phyloP scores from a whole-genome alignment of 1,284 basidiomycete species.

The Trametes hirsuta region DNA sequence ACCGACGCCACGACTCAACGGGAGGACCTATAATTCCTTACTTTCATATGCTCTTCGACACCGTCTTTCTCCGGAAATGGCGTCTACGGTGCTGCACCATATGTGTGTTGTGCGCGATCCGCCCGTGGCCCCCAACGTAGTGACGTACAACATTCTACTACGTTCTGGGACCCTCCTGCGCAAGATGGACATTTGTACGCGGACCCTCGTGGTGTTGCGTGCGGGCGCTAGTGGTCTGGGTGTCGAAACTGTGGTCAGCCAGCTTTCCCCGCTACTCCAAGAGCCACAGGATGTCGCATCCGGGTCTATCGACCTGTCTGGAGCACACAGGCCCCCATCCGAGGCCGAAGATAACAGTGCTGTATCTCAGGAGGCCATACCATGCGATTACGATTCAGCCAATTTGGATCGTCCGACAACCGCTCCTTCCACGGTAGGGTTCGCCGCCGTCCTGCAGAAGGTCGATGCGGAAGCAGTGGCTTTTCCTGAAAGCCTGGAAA shows the following conservation, averaged over 20 bases:
- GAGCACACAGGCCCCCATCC: too few relatives aligned
- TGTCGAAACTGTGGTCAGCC: neutral
- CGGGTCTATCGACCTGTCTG: too few relatives aligned
- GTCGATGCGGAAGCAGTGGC: constrained; percentile 14
- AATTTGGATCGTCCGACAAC: too few relatives aligned
- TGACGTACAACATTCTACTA: constrained; percentile 62
- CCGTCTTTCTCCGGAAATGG: constrained; percentile 52
- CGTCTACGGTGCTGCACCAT: constrained; percentile 52
- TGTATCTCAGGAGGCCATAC: too few relatives aligned
- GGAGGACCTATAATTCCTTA: constrained; percentile 60
- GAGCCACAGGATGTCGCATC: neutral
- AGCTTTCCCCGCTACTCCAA: neutral
- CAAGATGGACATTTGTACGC: constrained; percentile 45
- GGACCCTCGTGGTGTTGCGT: constrained; percentile 30
- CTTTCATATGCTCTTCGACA: constrained; percentile 68
- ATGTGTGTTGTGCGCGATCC: constrained; percentile 50
- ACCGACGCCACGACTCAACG: constrained; percentile 40
- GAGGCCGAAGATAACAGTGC: too few relatives aligned
- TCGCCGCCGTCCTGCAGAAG: constrained; percentile 8
- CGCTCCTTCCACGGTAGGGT: neutral
- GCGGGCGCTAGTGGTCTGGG: neutral
- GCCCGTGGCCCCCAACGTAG: constrained; percentile 45
- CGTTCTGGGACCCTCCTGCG: constrained; percentile 57
- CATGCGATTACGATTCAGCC: too few relatives aligned
- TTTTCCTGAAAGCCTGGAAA: constrained; percentile 18